A percentile compares a stretch with the other conserved stretches of the same genome.
Evolutionary conservation across 23 red algal species (phyloP).

Genomic region (Agarophyton chilense): DNA sequence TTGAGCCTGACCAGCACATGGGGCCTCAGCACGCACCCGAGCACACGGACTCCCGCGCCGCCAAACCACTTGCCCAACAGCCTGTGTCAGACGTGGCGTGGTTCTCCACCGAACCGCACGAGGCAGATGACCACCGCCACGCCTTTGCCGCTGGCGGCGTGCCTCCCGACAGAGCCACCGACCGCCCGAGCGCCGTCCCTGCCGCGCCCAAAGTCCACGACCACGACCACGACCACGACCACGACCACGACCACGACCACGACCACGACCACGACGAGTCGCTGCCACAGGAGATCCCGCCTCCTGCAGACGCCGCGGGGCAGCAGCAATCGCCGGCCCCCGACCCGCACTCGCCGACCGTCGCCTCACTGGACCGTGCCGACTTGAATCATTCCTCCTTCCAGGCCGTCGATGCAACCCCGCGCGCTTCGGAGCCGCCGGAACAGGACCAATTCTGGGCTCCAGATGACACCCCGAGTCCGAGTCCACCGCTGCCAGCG

Average conservation of each 20-base stretch:
- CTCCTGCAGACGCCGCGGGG: not conserved
- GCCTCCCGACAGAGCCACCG: no score
- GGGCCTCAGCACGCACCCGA: not conserved
- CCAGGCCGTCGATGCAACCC: not conserved
- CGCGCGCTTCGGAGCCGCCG: not conserved
- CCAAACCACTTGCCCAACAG: not conserved
- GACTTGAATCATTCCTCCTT: not conserved
- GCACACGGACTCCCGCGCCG: not conserved
- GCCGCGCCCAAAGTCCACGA: no score
- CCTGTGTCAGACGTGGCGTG: conserved; percentile 23
- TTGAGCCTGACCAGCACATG: not conserved
- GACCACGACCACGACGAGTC: no score
- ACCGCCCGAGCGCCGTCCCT: no score
- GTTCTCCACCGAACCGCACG: conserved; percentile 9
- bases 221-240: no score
- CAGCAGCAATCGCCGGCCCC: not conserved
- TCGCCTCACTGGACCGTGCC: not conserved
- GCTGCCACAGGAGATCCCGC: no score
- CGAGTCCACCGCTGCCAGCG: not conserved
- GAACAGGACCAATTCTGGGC: not conserved
- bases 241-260: no score
- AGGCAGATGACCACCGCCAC: not conserved
- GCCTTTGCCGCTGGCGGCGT: not conserved
- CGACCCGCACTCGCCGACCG: no score
- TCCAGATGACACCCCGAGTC: not conserved